Evolutionary conservation across 2,329 filamentous ascomycete species (phyloP).

Genomic region (Ophiocordyceps camponoti-saundersi): DNA sequence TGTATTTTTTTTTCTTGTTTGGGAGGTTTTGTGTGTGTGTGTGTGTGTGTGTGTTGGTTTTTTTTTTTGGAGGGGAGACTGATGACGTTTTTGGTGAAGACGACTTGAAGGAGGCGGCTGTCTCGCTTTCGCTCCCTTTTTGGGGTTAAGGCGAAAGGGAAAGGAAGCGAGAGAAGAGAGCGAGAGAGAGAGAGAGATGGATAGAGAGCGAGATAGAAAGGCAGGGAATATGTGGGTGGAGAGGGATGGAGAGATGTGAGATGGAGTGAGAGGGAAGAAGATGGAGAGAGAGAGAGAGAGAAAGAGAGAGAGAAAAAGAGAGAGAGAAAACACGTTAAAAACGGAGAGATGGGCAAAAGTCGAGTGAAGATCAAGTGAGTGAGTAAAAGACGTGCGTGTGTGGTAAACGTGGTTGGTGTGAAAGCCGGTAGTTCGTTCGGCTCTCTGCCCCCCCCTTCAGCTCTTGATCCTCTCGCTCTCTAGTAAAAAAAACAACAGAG

Average conservation of each 20-base stretch:
- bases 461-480: too few species aligned
- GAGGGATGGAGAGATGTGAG: not conserved
- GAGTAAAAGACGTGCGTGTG: too few species aligned
- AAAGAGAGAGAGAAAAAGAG: not conserved
- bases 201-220: not conserved
- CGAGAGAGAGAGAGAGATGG: too few species aligned
- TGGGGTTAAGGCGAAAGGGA: not conserved
- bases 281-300: not conserved
- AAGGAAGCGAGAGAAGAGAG: not conserved
- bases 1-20: not conserved
- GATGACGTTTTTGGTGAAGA: not conserved
- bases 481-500: not conserved
- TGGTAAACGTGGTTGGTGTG: not conserved
- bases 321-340: not conserved
- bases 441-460: too few species aligned
- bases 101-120: not conserved
- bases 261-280: not conserved
- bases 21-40: not conserved
- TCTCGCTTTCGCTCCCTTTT: not conserved
- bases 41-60: not conserved
- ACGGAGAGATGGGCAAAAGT: too few species aligned
- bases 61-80: not conserved
- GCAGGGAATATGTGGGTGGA: too few species aligned
- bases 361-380: too few species aligned
- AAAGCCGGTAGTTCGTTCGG: not conserved